Evolutionary conservation across 208 protist species (phyloP), one percentile per base, ranked within the genome.

Genomic region (Crithidia fasciculata): DNA sequence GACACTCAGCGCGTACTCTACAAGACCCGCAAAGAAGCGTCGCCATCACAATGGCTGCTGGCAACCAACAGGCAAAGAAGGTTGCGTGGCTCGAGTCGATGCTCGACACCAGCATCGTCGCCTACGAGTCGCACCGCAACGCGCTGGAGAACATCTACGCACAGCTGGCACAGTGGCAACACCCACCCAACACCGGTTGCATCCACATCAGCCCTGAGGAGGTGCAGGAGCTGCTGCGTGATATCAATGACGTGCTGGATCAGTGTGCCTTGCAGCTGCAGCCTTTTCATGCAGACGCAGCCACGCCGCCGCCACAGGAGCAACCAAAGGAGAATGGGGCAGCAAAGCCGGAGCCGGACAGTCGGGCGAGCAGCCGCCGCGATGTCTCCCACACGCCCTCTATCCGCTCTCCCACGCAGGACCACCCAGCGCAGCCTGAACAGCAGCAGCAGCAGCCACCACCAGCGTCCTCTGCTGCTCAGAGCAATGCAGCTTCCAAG

Each of bases 81-180:
- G 58, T 77, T 7, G 52, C 75, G 39, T 82, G 75, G 82, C 60
- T 84, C n/a, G 82, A 87, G 72, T 62, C 40, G 50, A 66, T 80
- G 69, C 72, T 88, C 8, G 80, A 84, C 40, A 74, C 53, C 28
- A 72, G 64, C 59, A 83, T 85, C 37, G 50, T 54, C 58, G 75
- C 69, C 57, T 88, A 88, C 72, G 83, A 88, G 62, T 75, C 65
- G 4, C 83, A 88, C 61, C 83, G 83, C 53, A 74, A 82, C 40
- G 83, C 72, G n/a, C 76, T 88, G 12, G 68, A 82, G 56, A 79
- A 78, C 54, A 59, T 88, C 28, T 76, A 73, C 63, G 59, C 60
- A 0, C 76, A 85, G 49, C 61, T 88, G 9, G 59, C 54, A 13
- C 60, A 63, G 61, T 77, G 69, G 70, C 70, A 77, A 50, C 71